Conservation (phyloP, 2,329 filamentous ascomycete genomes). For the Huntiella savannae region DNA sequence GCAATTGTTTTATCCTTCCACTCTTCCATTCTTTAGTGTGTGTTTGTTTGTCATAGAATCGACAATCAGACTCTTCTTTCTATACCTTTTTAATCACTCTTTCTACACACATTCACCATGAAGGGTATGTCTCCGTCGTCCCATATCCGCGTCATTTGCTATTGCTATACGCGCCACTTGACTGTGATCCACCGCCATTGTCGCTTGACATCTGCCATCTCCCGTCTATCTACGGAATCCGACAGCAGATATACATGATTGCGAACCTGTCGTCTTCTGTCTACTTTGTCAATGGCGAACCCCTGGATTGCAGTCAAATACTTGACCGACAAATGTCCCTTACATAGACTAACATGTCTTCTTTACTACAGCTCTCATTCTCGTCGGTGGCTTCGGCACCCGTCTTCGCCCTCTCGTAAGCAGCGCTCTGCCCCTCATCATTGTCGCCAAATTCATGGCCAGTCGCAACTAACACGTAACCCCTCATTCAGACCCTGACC, state of each 20-base stretch:
- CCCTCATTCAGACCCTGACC: constrained; percentile 56
- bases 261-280: neutral
- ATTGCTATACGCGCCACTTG: no score
- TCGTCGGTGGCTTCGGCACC: constrained; percentile 97
- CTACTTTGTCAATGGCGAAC: neutral
- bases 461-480: constrained; percentile 1
- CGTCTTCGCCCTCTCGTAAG: constrained; percentile 86
- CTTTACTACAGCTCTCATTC: constrained; percentile 60
- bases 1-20: constrained; percentile 2
- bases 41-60: constrained; percentile 5
- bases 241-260: no score
- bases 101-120: constrained; percentile 17
- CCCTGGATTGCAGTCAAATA: neutral
- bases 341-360: constrained; percentile 2
- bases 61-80: constrained; percentile 4
- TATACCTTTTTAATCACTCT: constrained; percentile 8
- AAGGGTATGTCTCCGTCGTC: constrained; percentile 16
- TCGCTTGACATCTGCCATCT: no score
- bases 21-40: constrained; percentile 7
- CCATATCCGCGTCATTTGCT: neutral
- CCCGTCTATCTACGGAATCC: no score
- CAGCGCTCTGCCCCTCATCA: constrained; percentile 3
- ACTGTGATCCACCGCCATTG: no score
- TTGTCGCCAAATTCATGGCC: neutral
- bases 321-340: no score